Evolutionary conservation across 2,329 filamentous ascomycete species (phyloP).

Genomic region (Pseudogymnoascus sp.): DNA sequence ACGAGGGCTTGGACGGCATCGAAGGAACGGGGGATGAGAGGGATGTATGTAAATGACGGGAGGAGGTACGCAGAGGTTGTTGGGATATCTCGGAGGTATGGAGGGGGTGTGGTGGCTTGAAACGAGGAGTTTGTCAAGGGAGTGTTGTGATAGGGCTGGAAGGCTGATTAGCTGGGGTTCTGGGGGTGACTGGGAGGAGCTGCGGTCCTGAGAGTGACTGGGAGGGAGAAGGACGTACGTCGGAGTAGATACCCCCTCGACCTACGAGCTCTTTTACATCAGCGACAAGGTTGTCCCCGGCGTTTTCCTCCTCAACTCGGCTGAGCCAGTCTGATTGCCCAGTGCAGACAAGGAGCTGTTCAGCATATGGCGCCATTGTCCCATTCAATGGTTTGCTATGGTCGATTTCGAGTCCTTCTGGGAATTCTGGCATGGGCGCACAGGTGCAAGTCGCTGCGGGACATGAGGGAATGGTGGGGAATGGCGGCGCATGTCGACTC

Average conservation of each 20-base stretch:
- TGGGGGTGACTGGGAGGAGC: slow-evolving; percentile 36
- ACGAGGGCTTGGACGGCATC: slow-evolving; percentile 51
- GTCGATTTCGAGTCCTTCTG: slow-evolving; percentile 67
- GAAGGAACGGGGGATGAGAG: slow-evolving; percentile 57
- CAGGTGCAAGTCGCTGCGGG: slow-evolving; percentile 72
- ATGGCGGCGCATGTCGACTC: slow-evolving; percentile 14
- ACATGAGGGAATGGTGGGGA: slow-evolving; percentile 40
- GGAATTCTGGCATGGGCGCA: slow-evolving; percentile 56
- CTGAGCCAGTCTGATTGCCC: slow-evolving; percentile 75
- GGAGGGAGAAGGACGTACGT: slow-evolving; percentile 44
- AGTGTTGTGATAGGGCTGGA: slow-evolving; percentile 75
- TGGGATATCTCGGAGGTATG: slow-evolving; percentile 37
- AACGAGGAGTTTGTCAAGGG: slow-evolving; percentile 73
- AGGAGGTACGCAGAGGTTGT: slow-evolving; percentile 67
- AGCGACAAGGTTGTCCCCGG: slow-evolving; percentile 57
- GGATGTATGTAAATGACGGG: slow-evolving; percentile 75
- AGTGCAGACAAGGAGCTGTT: slow-evolving; percentile 79
- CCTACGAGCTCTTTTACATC: slow-evolving; percentile 66
- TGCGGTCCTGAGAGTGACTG: neutral
- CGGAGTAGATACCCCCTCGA: slow-evolving; percentile 56
- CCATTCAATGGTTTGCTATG: slow-evolving; percentile 61
- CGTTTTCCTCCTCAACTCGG: slow-evolving; percentile 75
- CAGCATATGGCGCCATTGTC: slow-evolving; percentile 68
- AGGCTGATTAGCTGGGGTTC: slow-evolving; percentile 10
- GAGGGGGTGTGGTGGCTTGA: slow-evolving; percentile 38